phyloP scores from a whole-genome alignment of 495 filamentous ascomycete species.

The Penicillium pancosmium region DNA sequence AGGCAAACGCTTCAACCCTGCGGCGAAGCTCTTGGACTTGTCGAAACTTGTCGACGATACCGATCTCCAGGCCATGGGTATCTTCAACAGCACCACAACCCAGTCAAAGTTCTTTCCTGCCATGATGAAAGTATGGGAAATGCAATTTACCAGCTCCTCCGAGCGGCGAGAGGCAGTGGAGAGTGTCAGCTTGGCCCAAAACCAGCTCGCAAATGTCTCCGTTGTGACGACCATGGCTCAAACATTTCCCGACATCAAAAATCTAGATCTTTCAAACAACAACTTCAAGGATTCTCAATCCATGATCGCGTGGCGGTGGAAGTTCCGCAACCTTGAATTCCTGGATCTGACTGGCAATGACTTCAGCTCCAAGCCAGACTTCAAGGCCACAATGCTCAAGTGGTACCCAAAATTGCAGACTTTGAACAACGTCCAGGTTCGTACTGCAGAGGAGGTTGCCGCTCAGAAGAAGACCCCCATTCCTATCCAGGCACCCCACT shows the following conservation, averaged over 20 bases:
- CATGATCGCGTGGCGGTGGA: constrained; percentile 70
- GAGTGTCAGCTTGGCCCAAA: constrained; percentile 76
- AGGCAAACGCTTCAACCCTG: constrained; percentile 68
- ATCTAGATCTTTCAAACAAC: constrained; percentile 84
- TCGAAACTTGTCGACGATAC: constrained; percentile 72
- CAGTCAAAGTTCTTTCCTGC: constrained; percentile 88
- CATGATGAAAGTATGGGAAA: constrained; percentile 78
- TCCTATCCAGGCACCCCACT: constrained; percentile 67
- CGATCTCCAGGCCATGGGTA: constrained; percentile 67
- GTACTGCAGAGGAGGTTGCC: constrained; percentile 66
- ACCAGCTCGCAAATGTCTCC: constrained; percentile 68
- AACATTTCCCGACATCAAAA: constrained; percentile 79
- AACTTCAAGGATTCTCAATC: constrained; percentile 62
- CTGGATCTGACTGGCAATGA: constrained; percentile 78
- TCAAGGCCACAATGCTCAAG: constrained; percentile 69
- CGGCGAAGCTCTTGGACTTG: constrained; percentile 75
- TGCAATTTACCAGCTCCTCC: constrained; percentile 64
- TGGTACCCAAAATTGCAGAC: constrained; percentile 80
- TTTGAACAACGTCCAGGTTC: constrained; percentile 70
- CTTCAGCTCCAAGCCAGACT: constrained; percentile 61
- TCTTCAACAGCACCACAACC: constrained; percentile 70
- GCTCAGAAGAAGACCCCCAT: constrained; percentile 62
- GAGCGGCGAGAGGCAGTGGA: constrained; percentile 72
- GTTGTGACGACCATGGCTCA: constrained; percentile 71
- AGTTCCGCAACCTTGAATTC: constrained; percentile 75